Conservation (phyloP, 2,329 filamentous ascomycete genomes). For the Paracoccidioides brasiliensis region DNA sequence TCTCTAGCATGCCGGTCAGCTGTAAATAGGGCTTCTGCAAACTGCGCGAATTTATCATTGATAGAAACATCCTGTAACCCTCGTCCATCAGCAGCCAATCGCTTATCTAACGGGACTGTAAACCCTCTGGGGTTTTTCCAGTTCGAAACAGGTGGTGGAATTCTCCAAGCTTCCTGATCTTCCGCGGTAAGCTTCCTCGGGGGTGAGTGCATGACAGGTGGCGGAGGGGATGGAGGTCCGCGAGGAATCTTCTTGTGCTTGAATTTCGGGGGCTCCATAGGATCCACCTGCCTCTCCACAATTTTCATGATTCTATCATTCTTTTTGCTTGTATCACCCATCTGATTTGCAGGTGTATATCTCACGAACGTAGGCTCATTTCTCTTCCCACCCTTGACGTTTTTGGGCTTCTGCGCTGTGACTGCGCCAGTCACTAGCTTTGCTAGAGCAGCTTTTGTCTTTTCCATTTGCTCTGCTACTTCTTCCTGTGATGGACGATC, state of each 20-base stretch:
- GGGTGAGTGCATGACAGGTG: conserved; percentile 88
- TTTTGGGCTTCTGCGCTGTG: conserved; percentile 90
- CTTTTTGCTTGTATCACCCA: conserved; percentile 76
- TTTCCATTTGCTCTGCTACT: conserved; percentile 70
- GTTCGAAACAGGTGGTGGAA: conserved; percentile 79
- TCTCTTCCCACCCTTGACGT: conserved; percentile 65
- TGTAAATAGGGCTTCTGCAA: conserved; percentile 86
- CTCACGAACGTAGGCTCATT: conserved; percentile 86
- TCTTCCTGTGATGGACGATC: conserved; percentile 74
- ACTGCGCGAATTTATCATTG: conserved; percentile 96
- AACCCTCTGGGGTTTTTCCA: conserved; percentile 99
- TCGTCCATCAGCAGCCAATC: conserved; percentile 82
- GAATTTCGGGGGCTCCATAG: conserved; percentile 95
- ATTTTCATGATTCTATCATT: conserved; percentile 98
- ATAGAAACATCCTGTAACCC: conserved; percentile 88
- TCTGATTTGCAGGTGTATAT: conserved; percentile 92
- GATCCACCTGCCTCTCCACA: conserved; percentile 82
- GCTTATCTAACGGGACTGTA: conserved; percentile 89
- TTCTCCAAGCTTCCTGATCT: conserved; percentile 94
- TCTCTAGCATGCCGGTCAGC: conserved; percentile 90
- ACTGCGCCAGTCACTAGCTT: conserved; percentile 73
- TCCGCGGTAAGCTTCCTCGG: conserved; percentile 90
- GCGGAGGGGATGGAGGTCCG: conserved; percentile 81
- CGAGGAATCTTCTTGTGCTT: conserved; percentile 97
- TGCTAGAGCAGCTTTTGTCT: conserved; percentile 75